Base-by-base conservation (phyloP, 148 eudicot genomes). In the Mesembryanthemum crystallinum region DNA sequence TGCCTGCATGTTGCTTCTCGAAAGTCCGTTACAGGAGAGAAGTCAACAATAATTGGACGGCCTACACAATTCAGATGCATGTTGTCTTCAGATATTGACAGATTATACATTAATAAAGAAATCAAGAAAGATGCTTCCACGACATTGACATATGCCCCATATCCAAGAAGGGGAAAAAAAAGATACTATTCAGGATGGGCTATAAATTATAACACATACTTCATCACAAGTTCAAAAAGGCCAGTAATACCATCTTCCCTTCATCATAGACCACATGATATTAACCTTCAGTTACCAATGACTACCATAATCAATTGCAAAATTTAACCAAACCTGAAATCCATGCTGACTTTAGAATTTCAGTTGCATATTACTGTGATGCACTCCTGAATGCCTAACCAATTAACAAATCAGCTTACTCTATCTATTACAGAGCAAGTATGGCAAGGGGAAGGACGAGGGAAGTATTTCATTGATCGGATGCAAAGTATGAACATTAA, bases 1-100 rank as follows among this genome's bases (percentile, higher is more conserved):
- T 93, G 98, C 77, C 97, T 85, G 81, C 98, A 93, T 61, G 98
- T 93, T 61, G 97, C 98, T 82, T 93, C 98, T 62, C 98, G 92
- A 59, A 94, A 94, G 83, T 94, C 97, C 33, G 98, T 94, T 74
- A 94, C 98, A 8, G 97, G 98, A 23, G 98, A 94, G 87, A 88
- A 94, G 81, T 94, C 98, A 14, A 92, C 98, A 77, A 94, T 94
- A 57, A 94, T 91, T 23, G 98, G 98, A 61, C 88, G 89, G 23
- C 97, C 94, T 92, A 71, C 69, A 81, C 29, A 20, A 23, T 63
- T 51, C 5, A 27, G 69, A 45, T 15, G 39, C n/a, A 63, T 49
- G 52, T 60, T n/a, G 39, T 67, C 63, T 30, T 57, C 69, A 49
- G 51, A 43, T 68, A 30, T 74, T 8, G 63, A 30, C 21, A 2